Conservation (phyloP, 129 eudicot species). For the Escallonia rubra region DNA sequence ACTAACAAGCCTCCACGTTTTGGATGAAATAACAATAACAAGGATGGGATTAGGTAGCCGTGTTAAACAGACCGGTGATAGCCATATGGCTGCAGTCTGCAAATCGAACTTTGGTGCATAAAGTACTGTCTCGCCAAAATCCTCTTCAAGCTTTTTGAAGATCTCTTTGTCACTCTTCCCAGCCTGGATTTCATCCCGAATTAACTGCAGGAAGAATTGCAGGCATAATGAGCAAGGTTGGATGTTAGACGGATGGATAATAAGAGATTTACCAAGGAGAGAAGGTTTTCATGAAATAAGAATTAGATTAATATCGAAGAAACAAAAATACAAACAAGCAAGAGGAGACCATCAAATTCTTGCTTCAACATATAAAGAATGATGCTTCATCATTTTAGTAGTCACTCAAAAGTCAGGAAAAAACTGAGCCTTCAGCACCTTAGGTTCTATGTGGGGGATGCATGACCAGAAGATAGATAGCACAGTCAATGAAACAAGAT, state of each 20-base stretch:
- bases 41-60: neutral
- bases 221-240: neutral
- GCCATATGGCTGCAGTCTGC: conserved; percentile 97
- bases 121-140: conserved; percentile 87
- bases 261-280: neutral
- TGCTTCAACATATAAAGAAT: too few relatives aligned
- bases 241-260: neutral
- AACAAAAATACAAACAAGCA: too few relatives aligned
- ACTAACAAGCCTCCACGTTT: neutral
- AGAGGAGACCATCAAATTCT: too few relatives aligned
- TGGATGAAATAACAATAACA: neutral
- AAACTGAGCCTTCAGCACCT: too few relatives aligned
- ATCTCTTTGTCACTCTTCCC: conserved; percentile 90
- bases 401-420: too few relatives aligned
- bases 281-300: too few relatives aligned
- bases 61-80: conserved; percentile 60
- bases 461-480: too few relatives aligned
- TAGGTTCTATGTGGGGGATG: too few relatives aligned
- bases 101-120: conserved; percentile 87
- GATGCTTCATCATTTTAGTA: too few relatives aligned
- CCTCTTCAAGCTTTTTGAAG: conserved; percentile 77
- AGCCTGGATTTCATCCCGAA: conserved; percentile 79
- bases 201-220: conserved; percentile 43
- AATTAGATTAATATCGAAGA: too few relatives aligned
- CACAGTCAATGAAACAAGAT: too few relatives aligned